Conservation (phyloP, 75 land plant species). For the Sequoia sempervirens region DNA sequence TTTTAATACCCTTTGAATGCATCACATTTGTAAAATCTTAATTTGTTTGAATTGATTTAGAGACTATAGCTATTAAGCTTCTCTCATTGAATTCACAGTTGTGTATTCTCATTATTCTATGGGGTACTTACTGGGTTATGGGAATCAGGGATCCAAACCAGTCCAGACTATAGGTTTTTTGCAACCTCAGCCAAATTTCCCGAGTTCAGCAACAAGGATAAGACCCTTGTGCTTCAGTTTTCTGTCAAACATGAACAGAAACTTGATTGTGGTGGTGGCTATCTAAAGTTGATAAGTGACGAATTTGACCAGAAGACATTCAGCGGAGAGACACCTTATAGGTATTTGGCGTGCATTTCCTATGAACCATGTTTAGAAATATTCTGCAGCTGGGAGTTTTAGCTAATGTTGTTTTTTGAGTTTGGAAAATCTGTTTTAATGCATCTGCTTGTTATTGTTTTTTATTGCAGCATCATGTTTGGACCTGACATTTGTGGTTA, state of each 20-base stretch:
- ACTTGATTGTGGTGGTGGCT: slow-evolving; percentile 73
- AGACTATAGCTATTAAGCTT: background rate
- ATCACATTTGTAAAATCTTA: background rate
- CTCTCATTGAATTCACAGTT: background rate
- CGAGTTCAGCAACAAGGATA: slow-evolving; percentile 49
- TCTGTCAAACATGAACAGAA: slow-evolving; percentile 72
- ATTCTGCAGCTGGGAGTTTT: background rate
- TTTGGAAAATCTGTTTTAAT: background rate
- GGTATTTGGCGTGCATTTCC: slow-evolving; percentile 19
- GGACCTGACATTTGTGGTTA: slow-evolving; percentile 96
- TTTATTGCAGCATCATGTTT: slow-evolving; percentile 85
- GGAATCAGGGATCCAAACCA: slow-evolving; percentile 54
- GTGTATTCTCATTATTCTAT: no score
- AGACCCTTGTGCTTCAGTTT: slow-evolving; percentile 60
- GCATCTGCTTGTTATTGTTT: background rate
- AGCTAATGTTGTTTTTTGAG: background rate
- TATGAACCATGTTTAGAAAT: background rate
- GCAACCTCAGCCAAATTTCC: slow-evolving; percentile 58
- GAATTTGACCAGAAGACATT: slow-evolving; percentile 54
- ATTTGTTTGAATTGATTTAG: background rate
- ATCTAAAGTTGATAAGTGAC: slow-evolving; percentile 57
- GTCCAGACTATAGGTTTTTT: slow-evolving; percentile 46
- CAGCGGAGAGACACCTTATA: slow-evolving; percentile 69
- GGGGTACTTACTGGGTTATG: background rate
- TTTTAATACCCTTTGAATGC: background rate